Evolutionary conservation across 2,329 filamentous ascomycete species (phyloP).

Genomic region (Ceratocystis harringtonii): DNA sequence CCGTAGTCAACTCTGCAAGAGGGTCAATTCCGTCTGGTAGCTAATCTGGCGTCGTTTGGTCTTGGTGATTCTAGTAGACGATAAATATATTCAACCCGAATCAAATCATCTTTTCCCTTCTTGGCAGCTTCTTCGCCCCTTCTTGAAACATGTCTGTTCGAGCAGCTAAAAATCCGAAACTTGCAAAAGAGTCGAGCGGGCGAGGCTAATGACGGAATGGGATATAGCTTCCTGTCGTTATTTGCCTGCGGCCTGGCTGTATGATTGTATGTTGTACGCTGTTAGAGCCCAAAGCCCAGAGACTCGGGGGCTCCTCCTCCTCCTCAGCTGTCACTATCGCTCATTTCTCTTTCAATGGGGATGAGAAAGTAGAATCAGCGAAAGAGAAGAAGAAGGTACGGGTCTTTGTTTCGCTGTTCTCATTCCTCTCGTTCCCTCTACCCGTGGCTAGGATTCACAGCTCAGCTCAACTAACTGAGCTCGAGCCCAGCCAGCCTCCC

Average conservation of each 20-base stretch:
- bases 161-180: neutral
- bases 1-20: too few species aligned
- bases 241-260: too few species aligned
- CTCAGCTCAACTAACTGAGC: too few species aligned
- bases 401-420: neutral
- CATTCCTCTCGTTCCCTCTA: neutral
- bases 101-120: neutral
- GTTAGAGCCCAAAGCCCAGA: too few species aligned
- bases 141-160: neutral
- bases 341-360: neutral
- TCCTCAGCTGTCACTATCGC: too few species aligned
- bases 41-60: neutral
- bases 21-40: too few species aligned
- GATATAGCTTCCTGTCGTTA: neutral
- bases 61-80: neutral
- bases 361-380: neutral
- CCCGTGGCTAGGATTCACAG: too few species aligned
- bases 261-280: too few species aligned
- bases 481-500: neutral
- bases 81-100: too few species aligned
- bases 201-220: neutral
- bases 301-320: too few species aligned
- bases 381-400: neutral
- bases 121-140: neutral
- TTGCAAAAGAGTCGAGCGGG: neutral